These are phyloP conservation scores for Blastobotrys illinoisensis DNA, from an alignment of 1,139 yeast genomes.

Conservation along the genomic window DNA sequence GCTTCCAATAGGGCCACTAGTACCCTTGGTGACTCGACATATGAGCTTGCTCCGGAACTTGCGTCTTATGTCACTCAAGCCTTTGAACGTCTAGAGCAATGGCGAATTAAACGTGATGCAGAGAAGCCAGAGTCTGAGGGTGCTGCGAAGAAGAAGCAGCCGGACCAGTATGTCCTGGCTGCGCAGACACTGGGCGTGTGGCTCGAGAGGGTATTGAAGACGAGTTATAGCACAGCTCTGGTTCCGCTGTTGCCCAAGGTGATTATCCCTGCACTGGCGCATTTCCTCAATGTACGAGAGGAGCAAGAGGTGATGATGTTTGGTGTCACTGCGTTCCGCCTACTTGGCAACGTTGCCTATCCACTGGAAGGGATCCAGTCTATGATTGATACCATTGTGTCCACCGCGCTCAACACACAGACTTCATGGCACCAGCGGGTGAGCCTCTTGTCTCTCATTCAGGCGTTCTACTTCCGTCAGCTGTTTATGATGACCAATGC, in stretches of 20 bases:
- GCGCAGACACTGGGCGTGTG: slow-evolving; percentile 31
- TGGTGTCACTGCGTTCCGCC: slow-evolving; percentile 49
- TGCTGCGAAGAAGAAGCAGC: slow-evolving; percentile 30
- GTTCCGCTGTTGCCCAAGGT: slow-evolving; percentile 35
- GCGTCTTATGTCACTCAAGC: slow-evolving; percentile 31
- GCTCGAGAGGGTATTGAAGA: slow-evolving; percentile 22
- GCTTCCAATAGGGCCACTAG: slow-evolving; percentile 36
- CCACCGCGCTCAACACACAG: slow-evolving; percentile 36
- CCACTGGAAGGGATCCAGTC: slow-evolving; percentile 40
- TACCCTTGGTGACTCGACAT: slow-evolving; percentile 33
- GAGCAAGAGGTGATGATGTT: slow-evolving; percentile 66
- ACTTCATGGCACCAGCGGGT: slow-evolving; percentile 60
- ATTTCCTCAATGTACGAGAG: slow-evolving; percentile 67
- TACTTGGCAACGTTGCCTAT: slow-evolving; percentile 56
- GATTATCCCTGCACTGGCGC: slow-evolving; percentile 67
- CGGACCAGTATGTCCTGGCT: slow-evolving; percentile 32
- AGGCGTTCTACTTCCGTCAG: slow-evolving; percentile 70
- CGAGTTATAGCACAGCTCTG: slow-evolving; percentile 23
- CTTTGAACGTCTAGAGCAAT: slow-evolving; percentile 43
- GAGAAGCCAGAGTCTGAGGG: slow-evolving; percentile 19
- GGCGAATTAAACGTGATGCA: slow-evolving; percentile 34
- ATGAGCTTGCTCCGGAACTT: slow-evolving; percentile 26
- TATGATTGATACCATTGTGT: slow-evolving; percentile 49
- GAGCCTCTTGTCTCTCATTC: slow-evolving; percentile 64
- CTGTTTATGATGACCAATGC: slow-evolving; percentile 47